These are phyloP conservation scores for Cercospora nicotianae DNA, from an alignment of 2,329 filamentous ascomycete genomes.

Conservation along the genomic window DNA sequence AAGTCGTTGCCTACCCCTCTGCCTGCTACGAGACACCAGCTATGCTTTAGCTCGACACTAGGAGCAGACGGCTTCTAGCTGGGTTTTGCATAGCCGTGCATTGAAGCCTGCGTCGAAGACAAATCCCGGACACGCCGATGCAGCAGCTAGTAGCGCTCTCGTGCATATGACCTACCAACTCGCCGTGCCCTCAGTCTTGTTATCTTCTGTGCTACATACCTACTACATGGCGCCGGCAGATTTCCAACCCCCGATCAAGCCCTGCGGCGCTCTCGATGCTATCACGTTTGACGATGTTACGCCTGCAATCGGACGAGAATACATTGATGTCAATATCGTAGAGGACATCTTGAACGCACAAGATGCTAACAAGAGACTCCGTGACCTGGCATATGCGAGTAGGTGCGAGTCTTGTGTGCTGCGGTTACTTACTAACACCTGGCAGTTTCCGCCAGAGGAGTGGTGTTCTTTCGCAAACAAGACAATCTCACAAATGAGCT, in stretches of 20 bases:
- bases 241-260: slow-evolving; percentile 36
- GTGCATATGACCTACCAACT: neutral
- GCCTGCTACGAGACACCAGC: neutral
- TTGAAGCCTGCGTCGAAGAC: neutral
- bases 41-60: neutral
- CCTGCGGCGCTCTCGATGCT: slow-evolving; percentile 44
- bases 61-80: neutral
- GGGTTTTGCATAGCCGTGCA: neutral
- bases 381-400: slow-evolving; percentile 59
- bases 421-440: neutral
- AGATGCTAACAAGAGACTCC: slow-evolving; percentile 41
- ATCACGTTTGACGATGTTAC: slow-evolving; percentile 52
- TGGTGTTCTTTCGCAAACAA: slow-evolving; percentile 68
- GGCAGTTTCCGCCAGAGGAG: slow-evolving; percentile 65
- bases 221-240: neutral
- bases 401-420: slow-evolving; percentile 14
- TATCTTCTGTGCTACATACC: neutral
- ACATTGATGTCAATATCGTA: slow-evolving; percentile 38
- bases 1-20: neutral
- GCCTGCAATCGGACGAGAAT: slow-evolving; percentile 54
- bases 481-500: slow-evolving; percentile 61
- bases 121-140: neutral
- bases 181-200: neutral
- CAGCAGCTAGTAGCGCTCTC: neutral
- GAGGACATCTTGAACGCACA: slow-evolving; percentile 39